Evolutionary conservation across 1,139 yeast species (phyloP).

Genomic region (Scheffersomyces titani): DNA sequence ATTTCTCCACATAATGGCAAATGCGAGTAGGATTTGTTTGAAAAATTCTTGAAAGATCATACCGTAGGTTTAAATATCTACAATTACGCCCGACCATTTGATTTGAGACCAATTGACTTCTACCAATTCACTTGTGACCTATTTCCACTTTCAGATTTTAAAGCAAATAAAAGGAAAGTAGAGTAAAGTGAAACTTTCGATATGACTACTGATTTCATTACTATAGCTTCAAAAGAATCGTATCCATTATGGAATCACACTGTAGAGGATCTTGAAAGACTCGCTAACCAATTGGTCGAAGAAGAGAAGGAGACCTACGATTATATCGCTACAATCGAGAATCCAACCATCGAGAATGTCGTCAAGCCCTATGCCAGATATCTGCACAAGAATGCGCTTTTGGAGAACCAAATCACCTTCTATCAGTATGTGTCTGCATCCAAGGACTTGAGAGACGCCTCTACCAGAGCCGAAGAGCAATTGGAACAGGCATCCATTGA

Average conservation of each 20-base stretch:
- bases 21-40: neutral
- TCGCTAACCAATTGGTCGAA: constrained; percentile 48
- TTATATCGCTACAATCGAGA: constrained; percentile 46
- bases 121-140: too few species aligned
- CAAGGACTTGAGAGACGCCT: constrained; percentile 67
- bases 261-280: constrained; percentile 46
- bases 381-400: constrained; percentile 47
- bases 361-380: constrained; percentile 52
- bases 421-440: constrained; percentile 69
- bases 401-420: constrained; percentile 56
- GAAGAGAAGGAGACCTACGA: constrained; percentile 53
- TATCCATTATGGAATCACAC: constrained; percentile 61
- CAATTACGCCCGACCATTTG: neutral
- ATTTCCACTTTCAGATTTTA: neutral
- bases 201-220: constrained; percentile 19
- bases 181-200: constrained; percentile 1
- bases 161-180: neutral
- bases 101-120: neutral
- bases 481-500: constrained; percentile 62
- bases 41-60: neutral
- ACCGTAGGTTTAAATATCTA: neutral
- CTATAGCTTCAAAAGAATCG: constrained; percentile 12
- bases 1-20: neutral
- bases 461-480: constrained; percentile 60
- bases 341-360: constrained; percentile 58